Base-by-base conservation (phyloP, 371 early-diverging fungal genomes). In the Rhizomucor miehei region DNA sequence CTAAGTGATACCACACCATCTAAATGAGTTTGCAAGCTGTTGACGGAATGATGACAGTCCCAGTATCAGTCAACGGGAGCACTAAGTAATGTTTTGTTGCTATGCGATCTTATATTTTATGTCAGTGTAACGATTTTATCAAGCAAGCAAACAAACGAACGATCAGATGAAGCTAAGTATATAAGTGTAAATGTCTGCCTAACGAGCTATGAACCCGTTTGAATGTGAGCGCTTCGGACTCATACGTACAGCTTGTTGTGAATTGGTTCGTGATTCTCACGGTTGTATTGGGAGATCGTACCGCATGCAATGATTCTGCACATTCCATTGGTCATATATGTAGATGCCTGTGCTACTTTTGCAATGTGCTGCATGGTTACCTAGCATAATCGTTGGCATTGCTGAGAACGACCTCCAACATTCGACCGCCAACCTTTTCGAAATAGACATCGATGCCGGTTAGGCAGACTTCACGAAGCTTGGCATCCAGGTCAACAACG, bases 361-460 rank as follows among this genome's bases (percentile, higher is more conserved):
- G 1, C 34, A 23, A 1, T 21, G 24, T 17, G 13, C 9, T 10
- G 2, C 29, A 24, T n/a, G n/a, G n/a, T 29, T 54, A 60, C 60
- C 60, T 76, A 6, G 79, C 87, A 59, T 71, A 62, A 6, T 48
- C 24, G 60, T 85, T 85, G 65, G 73, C 69, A 39, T 67, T 47
- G 35, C 45, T 48, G 40, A 90, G 67, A 0, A 74, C 87, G 20
- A 73, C 73, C 38, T 89, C 89, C 16, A 90, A 73, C 63, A 75
- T 81, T 56, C 79, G 76, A 36, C 88, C 89, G 46, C 88, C 87
- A 11, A 89, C 88, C 51, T 84, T 74, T 44, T 90, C 89, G 63
- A 78, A 90, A 62, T 89, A 88, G 47, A 87, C 77, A 56, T 90
- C 90, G 48, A 91, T 80, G 37, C 90, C 93, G 8, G 80, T 75